phyloP scores from a whole-genome alignment of 345 rosid species.

The Litchi chinensis region DNA sequence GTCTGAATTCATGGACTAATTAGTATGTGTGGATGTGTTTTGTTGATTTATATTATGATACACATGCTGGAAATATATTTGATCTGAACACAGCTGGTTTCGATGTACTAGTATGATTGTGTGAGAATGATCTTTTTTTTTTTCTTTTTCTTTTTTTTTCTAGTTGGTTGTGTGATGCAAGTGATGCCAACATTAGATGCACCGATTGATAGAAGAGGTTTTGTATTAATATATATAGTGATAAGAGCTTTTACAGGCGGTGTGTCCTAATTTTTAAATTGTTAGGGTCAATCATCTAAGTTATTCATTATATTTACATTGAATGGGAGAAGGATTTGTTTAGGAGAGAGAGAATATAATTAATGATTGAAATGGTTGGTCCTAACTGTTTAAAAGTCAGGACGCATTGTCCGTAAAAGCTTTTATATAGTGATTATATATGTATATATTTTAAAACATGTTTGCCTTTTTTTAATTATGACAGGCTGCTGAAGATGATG shows the following conservation, averaged over 20 bases:
- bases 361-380: too few species aligned
- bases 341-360: too few species aligned
- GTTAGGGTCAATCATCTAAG: too few species aligned
- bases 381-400: too few species aligned
- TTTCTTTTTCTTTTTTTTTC: background rate
- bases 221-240: too few species aligned
- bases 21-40: background rate
- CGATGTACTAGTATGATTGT: background rate
- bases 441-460: too few species aligned
- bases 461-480: background rate
- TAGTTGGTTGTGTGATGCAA: background rate
- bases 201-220: background rate
- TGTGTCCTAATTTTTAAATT: too few species aligned
- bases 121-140: background rate
- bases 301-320: too few species aligned
- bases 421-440: too few species aligned
- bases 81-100: background rate
- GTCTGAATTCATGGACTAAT: background rate
- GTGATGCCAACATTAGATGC: background rate
- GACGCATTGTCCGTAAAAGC: too few species aligned
- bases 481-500: constrained; percentile 66
- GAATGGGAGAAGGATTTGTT: too few species aligned
- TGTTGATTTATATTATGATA: background rate
- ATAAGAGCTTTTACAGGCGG: too few species aligned
- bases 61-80: background rate